A percentile compares a stretch with the other conserved stretches of the same genome.
phyloP scores from a whole-genome alignment of 2,329 filamentous ascomycete species.

The Colletotrichum navitas region DNA sequence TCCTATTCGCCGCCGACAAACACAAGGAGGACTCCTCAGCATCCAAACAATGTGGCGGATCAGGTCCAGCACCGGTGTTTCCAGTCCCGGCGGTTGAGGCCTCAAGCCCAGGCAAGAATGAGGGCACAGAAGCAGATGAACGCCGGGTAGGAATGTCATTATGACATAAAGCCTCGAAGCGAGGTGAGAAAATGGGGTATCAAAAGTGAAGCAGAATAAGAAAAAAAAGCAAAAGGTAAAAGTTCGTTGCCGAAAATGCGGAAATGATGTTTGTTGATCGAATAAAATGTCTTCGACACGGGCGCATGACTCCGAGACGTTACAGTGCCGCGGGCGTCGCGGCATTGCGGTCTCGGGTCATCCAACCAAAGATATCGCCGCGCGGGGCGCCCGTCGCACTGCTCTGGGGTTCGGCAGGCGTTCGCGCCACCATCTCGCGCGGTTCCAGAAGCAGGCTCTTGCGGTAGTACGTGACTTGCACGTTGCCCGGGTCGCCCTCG shows the following conservation, averaged over 20 bases:
- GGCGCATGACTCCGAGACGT: conserved; percentile 5
- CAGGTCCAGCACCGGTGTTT: not conserved
- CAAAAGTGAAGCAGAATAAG: conserved; percentile 48
- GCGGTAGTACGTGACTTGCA: conserved; percentile 78
- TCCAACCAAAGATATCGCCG: conserved; percentile 64
- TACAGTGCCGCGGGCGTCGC: conserved; percentile 35
- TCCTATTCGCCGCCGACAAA: conserved; percentile 1
- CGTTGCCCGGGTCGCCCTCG: conserved; percentile 65
- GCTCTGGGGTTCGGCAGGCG: conserved; percentile 49
- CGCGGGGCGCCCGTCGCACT: conserved; percentile 45
- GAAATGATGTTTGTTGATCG: conserved; percentile 32
- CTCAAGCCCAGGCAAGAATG: conserved; percentile 5
- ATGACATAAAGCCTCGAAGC: conserved; percentile 38
- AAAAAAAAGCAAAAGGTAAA: not conserved
- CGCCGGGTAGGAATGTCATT: conserved; percentile 19
- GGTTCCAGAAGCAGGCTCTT: conserved; percentile 89
- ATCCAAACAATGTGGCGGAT: conserved; percentile 14
- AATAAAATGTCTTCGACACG: conserved; percentile 13
- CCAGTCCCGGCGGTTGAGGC: conserved; percentile 8
- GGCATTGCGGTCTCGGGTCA: conserved; percentile 59
- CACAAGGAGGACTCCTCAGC: not conserved
- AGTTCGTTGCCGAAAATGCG: conserved; percentile 32
- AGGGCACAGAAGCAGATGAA: conserved; percentile 35
- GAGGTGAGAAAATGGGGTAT: conserved; percentile 50
- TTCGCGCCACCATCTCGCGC: conserved; percentile 61